A percentile compares a stretch with the other conserved stretches of the same genome.
Conservation (phyloP, 2,329 filamentous ascomycete genomes). For the Arthroderma uncinatum region DNA sequence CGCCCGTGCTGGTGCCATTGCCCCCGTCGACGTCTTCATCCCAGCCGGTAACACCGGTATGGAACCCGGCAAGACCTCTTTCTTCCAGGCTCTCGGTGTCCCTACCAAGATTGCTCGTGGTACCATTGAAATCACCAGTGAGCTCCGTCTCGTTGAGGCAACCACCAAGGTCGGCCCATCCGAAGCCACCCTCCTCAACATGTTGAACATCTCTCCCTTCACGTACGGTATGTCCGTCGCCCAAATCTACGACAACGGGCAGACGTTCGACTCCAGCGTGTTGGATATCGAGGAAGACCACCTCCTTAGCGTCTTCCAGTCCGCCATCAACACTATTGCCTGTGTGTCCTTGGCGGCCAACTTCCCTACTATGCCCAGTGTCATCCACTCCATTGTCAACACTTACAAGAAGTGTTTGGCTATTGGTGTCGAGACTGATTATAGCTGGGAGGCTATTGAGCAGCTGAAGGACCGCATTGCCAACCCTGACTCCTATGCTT, state of each 20-base stretch:
- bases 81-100: conserved; percentile 99
- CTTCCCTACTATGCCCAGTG: conserved; percentile 92
- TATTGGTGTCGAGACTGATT: conserved; percentile 80
- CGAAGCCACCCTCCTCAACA: conserved; percentile 97
- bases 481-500: conserved; percentile 94
- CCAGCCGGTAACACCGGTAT: conserved; percentile 99
- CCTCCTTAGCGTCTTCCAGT: conserved; percentile 71
- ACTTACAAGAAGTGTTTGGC: conserved; percentile 81
- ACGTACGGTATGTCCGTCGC: conserved; percentile 95
- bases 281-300: conserved; percentile 93
- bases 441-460: conserved; percentile 90
- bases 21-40: conserved; percentile 84
- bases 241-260: conserved; percentile 96
- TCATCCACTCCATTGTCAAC: conserved; percentile 96
- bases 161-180: conserved; percentile 92
- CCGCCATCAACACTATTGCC: conserved; percentile 77
- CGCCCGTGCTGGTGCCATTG: conserved; percentile 93
- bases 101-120: conserved; percentile 99
- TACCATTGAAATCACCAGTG: conserved; percentile 99
- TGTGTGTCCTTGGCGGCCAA: conserved; percentile 81
- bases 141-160: conserved; percentile 95
- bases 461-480: conserved; percentile 99
- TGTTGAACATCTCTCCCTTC: conserved; percentile 99
- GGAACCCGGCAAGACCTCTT: conserved; percentile 99
- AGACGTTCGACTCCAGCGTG: conserved; percentile 74